phyloP scores from a whole-genome alignment of 2,329 filamentous ascomycete genomes.

The Neofusicoccum parvum region DNA sequence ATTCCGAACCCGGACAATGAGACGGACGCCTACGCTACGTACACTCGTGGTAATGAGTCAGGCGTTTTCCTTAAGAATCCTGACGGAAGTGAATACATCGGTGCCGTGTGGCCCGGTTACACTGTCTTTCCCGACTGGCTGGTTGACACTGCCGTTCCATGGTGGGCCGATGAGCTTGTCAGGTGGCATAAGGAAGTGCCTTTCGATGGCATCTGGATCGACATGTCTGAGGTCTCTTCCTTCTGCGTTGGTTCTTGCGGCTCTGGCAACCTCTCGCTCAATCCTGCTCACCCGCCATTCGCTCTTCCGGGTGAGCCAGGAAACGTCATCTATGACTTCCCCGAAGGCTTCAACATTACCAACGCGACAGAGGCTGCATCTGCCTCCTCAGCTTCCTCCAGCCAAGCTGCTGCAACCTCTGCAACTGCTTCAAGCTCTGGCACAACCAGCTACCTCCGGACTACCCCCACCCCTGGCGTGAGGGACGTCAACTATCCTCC shows the following conservation, averaged over 20 bases:
- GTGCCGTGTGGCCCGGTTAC: constrained; percentile 60
- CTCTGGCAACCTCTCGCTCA: constrained; percentile 63
- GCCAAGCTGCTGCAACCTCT: constrained; percentile 50
- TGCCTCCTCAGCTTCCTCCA: constrained; percentile 57
- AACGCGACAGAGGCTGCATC: constrained; percentile 68
- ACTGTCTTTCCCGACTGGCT: constrained; percentile 65
- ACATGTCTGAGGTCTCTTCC: constrained; percentile 64
- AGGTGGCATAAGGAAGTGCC: constrained; percentile 56
- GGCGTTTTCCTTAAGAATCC: constrained; percentile 57
- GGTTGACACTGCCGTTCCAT: constrained; percentile 60
- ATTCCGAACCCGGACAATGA: constrained; percentile 70
- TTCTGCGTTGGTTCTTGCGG: constrained; percentile 76
- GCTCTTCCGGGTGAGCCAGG: constrained; percentile 65
- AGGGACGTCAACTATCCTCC: constrained; percentile 74
- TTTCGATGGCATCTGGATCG: constrained; percentile 57
- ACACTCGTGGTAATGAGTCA: constrained; percentile 52
- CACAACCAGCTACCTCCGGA: constrained; percentile 54
- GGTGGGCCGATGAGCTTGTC: constrained; percentile 60
- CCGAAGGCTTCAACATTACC: constrained; percentile 69
- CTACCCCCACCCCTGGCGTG: constrained; percentile 62
- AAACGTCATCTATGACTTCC: constrained; percentile 62
- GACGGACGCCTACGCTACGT: constrained; percentile 59
- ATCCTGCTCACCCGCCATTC: constrained; percentile 70
- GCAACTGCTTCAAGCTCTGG: constrained; percentile 30
- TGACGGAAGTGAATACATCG: constrained; percentile 58